These are phyloP conservation scores for Terana coerulea DNA, from an alignment of 768 basidiomycete genomes.

Conservation along the genomic window DNA sequence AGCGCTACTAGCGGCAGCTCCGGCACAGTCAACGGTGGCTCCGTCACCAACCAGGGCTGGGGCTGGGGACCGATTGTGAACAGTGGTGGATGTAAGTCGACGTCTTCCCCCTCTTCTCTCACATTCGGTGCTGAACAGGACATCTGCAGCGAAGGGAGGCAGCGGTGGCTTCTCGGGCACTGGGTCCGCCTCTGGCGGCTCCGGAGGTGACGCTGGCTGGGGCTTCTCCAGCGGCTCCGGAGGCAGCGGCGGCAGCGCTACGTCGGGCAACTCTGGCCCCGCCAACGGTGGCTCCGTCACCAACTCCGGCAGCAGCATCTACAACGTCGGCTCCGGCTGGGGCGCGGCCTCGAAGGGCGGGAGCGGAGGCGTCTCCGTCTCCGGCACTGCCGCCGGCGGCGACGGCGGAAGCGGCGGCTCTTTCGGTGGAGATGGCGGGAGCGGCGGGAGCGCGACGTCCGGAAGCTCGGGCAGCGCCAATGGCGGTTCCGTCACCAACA, in stretches of 20 bases:
- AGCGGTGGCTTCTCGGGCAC: constrained; percentile 4
- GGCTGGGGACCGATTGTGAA: not conserved
- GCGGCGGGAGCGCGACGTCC: not conserved
- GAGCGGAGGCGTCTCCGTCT: constrained; percentile 3
- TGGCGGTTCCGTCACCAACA: constrained; percentile 8
- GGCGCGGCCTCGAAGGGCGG: not conserved
- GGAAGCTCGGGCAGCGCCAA: constrained; percentile 7
- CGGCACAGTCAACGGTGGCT: constrained; percentile 8
- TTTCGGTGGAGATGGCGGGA: not conserved
- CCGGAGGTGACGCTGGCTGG: not conserved
- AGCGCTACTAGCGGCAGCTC: constrained; percentile 5
- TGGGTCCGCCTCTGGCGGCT: constrained; percentile 3
- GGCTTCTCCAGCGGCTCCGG: not conserved
- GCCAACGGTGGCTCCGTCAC: constrained; percentile 9
- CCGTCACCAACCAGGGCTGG: constrained; percentile 1
- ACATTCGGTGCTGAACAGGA: too few species aligned
- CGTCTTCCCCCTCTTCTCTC: too few species aligned
- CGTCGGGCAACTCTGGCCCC: constrained; percentile 5
- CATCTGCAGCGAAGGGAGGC: not conserved
- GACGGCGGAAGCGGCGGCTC: not conserved
- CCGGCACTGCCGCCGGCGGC: constrained; percentile 1
- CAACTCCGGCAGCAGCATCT: constrained; percentile 1
- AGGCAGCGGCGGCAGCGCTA: constrained; percentile 1
- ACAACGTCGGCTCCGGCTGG: not conserved
- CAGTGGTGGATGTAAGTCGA: not conserved